Base-by-base conservation (phyloP, 2,329 filamentous ascomycete species). In the Beauveria australis region DNA sequence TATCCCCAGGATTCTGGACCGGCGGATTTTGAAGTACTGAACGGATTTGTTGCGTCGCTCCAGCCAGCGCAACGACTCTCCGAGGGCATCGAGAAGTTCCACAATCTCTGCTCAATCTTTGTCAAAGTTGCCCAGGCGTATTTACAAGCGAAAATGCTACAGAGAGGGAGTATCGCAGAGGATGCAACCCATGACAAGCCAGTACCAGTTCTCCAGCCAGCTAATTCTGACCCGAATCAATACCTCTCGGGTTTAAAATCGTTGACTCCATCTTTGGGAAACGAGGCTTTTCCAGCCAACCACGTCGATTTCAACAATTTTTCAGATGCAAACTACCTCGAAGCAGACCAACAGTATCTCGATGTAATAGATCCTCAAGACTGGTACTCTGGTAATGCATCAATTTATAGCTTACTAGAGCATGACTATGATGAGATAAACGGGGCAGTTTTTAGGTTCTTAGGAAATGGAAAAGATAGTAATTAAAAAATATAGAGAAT, bases 41-140 rank as follows among this genome's bases (percentile, higher is more conserved):
- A 48, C n/a, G 26, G 46, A 24, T 58, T 58, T 43, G 44, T 37
- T 41, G 41, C 28, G 16, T 58, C 54, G 12, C 54, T 58, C 6
- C 54, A 41, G 10, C 54, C 54, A 48, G 54, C 41, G n/a, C 28
- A 26, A 26, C 41, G 37, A 22, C 44, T 58, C 14, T 58, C 54
- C 1, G 54, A 58, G 8, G 54, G 54, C 7, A 58, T 58, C 41
- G 37, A 37, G 22, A 58, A 33, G 54, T 58, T 58, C 41, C 30
- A 58, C 41, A 40, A 58, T 10, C 54, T 58, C 8, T 58, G 54
- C n/a, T 37, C 54, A 22, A 43, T 58, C 28, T 58, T 58, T 22
- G 43, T 58, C 10, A 37, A 49, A 22, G 54, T 58, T 33, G 54
- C 54, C 18, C 54, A 37, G 26, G 54, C 54, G 5, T 58, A 58